Percentiles rank a stretch among this genome's conserved stretches.
Evolutionary conservation across 2,329 filamentous ascomycete species (phyloP).

Genomic region (Penicillium oxalicum): DNA sequence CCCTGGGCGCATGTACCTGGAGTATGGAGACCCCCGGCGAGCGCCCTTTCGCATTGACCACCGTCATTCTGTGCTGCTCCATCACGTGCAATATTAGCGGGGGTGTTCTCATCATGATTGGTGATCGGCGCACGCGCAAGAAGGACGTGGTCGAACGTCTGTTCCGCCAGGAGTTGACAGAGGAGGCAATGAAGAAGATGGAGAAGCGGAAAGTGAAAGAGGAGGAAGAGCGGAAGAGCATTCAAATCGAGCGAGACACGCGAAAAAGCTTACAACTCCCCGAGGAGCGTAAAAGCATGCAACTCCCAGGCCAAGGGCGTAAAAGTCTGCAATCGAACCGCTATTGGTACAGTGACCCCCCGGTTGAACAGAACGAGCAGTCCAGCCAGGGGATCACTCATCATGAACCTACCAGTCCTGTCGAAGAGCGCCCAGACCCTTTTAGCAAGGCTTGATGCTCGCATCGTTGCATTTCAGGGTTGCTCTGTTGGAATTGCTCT

Average conservation of each 20-base stretch:
- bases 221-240: slow-evolving; percentile 22
- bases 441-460: slow-evolving; percentile 8
- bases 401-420: slow-evolving; percentile 22
- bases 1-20: slow-evolving; percentile 73
- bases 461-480: slow-evolving; percentile 3
- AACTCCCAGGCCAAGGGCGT: slow-evolving; percentile 11
- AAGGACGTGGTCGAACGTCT: slow-evolving; percentile 77
- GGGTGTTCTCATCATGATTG: slow-evolving; percentile 68
- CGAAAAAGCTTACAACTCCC: not conserved
- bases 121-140: slow-evolving; percentile 71
- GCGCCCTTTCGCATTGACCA: slow-evolving; percentile 67
- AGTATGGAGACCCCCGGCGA: slow-evolving; percentile 61
- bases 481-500: not conserved
- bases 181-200: slow-evolving; percentile 55
- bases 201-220: slow-evolving; percentile 45
- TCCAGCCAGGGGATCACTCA: slow-evolving; percentile 4
- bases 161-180: slow-evolving; percentile 68
- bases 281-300: slow-evolving; percentile 23
- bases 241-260: slow-evolving; percentile 14
- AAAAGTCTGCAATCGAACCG: not conserved
- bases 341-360: slow-evolving; percentile 21
- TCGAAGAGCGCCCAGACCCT: slow-evolving; percentile 13
- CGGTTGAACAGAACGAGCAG: slow-evolving; percentile 9
- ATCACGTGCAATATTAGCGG: slow-evolving; percentile 73
- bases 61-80: slow-evolving; percentile 72